A percentile compares a stretch with the other conserved stretches of the same genome.
phyloP scores from a whole-genome alignment of 1,139 yeast genomes.

The Suhomyces taliae region DNA sequence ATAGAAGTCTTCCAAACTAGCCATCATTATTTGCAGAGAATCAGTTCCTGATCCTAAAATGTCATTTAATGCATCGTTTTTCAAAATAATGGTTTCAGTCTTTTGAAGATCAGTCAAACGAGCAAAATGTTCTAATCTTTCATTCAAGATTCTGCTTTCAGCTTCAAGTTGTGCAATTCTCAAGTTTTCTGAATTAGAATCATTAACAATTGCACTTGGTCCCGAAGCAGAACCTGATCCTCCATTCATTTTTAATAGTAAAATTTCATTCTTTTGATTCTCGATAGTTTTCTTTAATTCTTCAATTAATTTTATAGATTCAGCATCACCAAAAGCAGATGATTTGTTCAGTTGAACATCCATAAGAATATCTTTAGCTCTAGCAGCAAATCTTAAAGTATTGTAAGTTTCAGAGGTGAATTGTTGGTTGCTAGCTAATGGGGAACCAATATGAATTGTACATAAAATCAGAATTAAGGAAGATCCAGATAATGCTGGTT shows the following conservation, averaged over 20 bases:
- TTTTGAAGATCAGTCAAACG: slow-evolving; percentile 60
- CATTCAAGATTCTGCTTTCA: slow-evolving; percentile 61
- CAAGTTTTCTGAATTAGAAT: not conserved
- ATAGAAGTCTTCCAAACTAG: slow-evolving; percentile 49
- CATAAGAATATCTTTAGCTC: slow-evolving; percentile 83
- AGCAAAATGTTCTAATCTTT: slow-evolving; percentile 67
- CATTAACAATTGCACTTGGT: not conserved
- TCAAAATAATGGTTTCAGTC: slow-evolving; percentile 54
- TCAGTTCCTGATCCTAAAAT: slow-evolving; percentile 41
- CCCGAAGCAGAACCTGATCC: not conserved
- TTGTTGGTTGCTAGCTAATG: slow-evolving; percentile 30
- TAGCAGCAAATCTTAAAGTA: slow-evolving; percentile 86
- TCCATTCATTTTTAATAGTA: slow-evolving; percentile 21
- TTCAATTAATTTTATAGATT: slow-evolving; percentile 46
- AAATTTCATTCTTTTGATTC: slow-evolving; percentile 42
- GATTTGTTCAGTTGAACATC: slow-evolving; percentile 59
- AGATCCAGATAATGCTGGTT: slow-evolving; percentile 88
- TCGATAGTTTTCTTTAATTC: slow-evolving; percentile 49
- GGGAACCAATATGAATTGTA: slow-evolving; percentile 66
- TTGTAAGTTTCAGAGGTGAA: slow-evolving; percentile 77
- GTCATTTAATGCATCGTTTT: slow-evolving; percentile 56
- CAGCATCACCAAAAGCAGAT: slow-evolving; percentile 31
- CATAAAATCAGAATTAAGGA: slow-evolving; percentile 86
- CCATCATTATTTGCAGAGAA: slow-evolving; percentile 41
- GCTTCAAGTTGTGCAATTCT: slow-evolving; percentile 50